Conservation (phyloP, 2,329 filamentous ascomycete species). For the Cladosporium sp. region DNA sequence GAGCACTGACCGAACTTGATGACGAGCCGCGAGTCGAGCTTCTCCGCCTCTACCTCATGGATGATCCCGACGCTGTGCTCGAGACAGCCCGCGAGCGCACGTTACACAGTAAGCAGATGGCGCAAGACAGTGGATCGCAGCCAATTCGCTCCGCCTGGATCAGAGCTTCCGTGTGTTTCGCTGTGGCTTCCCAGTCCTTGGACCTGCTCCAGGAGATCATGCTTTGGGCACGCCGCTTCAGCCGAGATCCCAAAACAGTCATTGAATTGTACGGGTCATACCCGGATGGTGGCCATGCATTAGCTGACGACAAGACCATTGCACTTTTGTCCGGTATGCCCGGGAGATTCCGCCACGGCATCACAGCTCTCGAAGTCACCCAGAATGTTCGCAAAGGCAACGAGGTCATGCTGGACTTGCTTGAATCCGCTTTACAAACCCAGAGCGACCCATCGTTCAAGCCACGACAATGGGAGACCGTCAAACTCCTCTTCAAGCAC, state of each 20-base stretch:
- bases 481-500: slow-evolving; percentile 19
- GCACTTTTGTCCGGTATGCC: slow-evolving; percentile 1
- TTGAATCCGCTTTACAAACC: slow-evolving; percentile 34
- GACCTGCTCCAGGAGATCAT: slow-evolving; percentile 36
- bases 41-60: neutral
- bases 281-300: neutral
- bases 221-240: slow-evolving; percentile 40
- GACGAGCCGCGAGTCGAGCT: neutral
- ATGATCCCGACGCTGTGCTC: neutral
- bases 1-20: neutral
- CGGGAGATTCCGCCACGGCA: neutral
- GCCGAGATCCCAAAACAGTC: slow-evolving; percentile 35
- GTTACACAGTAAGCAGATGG: neutral
- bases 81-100: neutral
- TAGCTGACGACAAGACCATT: neutral
- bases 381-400: slow-evolving; percentile 28
- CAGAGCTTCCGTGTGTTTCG: neutral
- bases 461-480: slow-evolving; percentile 20
- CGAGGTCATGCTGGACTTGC: slow-evolving; percentile 31
- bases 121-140: neutral
- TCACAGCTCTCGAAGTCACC: neutral
- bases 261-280: neutral
- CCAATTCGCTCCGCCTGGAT: neutral
- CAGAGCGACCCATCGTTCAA: slow-evolving; percentile 38
- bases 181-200: slow-evolving; percentile 33